Conservation (phyloP, 1,284 basidiomycete species). For the Moesziomyces aphidis region DNA sequence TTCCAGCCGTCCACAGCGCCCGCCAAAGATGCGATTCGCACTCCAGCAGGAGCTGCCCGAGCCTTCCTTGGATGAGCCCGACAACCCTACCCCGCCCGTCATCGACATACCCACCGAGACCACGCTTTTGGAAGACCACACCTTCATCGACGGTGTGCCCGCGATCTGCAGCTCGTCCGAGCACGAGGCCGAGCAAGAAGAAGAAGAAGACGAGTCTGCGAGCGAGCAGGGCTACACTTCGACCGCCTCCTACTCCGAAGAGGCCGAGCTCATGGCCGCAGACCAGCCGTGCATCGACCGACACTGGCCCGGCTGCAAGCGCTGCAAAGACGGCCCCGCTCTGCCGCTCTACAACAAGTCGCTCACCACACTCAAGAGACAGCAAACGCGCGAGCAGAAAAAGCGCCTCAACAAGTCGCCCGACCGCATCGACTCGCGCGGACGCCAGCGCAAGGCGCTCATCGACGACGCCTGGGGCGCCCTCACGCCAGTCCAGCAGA, state of each 20-base stretch:
- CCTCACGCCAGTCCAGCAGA: constrained; percentile 22
- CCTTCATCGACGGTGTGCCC: constrained; percentile 23
- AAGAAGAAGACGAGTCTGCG: background rate
- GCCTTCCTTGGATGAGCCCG: constrained; percentile 16
- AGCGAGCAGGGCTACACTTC: constrained; percentile 2
- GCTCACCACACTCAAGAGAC: constrained; percentile 22
- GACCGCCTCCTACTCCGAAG: constrained; percentile 18
- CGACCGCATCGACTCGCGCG: constrained; percentile 25
- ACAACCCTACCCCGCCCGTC: background rate
- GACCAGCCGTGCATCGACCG: constrained; percentile 24
- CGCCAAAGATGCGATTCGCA: constrained; percentile 18
- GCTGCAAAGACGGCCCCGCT: constrained; percentile 33
- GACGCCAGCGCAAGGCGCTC: constrained; percentile 18
- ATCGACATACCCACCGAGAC: constrained; percentile 10
- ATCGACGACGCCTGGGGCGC: constrained; percentile 31
- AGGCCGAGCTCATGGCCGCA: constrained; percentile 6
- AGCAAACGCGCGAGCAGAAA: constrained; percentile 23
- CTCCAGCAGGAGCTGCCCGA: constrained; percentile 32
- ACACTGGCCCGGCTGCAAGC: constrained; percentile 39
- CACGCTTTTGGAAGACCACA: constrained; percentile 1
- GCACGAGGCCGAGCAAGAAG: constrained; percentile 12
- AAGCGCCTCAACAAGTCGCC: constrained; percentile 25
- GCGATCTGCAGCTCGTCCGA: constrained; percentile 11
- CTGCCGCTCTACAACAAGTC: constrained; percentile 32
- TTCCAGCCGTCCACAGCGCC: background rate